Base-by-base conservation (phyloP, 179 eudicot genomes). In the Vitellaria paradoxa region DNA sequence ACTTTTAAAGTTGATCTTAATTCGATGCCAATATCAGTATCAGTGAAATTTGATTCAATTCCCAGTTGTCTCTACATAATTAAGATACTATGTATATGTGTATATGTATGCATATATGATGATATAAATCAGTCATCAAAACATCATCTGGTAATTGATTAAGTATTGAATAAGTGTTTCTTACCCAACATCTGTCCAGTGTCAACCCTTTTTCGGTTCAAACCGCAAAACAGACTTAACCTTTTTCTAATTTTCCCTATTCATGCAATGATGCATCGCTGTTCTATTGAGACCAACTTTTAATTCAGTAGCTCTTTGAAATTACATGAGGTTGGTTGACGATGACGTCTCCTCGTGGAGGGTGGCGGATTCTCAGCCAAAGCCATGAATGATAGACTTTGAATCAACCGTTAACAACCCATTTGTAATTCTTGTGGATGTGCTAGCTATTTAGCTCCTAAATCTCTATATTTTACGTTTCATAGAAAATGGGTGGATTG, bases 221-320 rank as follows among this genome's bases (percentile, higher is more conserved):
- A 56, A 55, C 17, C 64, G 52, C 75, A 72, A 72, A 7, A 53
- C n/a, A n/a, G n/a, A n/a, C n/a, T n/a, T n/a, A n/a, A n/a, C n/a
- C 20, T 26, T 10, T 15, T 23, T 13, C 30, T 57, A 5, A 26
- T 52, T 71, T 53, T 71, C 63, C 21, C 21, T 10, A n/a, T n/a
- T n/a, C n/a, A 30, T 70, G 73, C 42, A 26, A 71, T 69, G 73
- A 69, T 69, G 49, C 57, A 12, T 37, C 47, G 8, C 74, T 53
- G 15, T 52, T 52, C 6, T 47, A 4, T 14, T 3, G 21, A 2
- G 73, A 70, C 60, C 61, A 49, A 24, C 12, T 70, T 21, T 52
- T 64, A 12, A 64, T 10, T 11, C 65, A 6, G 8, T 6, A 8
- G 14, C n/a, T n/a, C n/a, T n/a, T n/a, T n/a, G 12, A 15, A 18